These are phyloP conservation scores for Tetracentron sinense DNA, from an alignment of 164 flowering plant genomes.

Conservation along the genomic window DNA sequence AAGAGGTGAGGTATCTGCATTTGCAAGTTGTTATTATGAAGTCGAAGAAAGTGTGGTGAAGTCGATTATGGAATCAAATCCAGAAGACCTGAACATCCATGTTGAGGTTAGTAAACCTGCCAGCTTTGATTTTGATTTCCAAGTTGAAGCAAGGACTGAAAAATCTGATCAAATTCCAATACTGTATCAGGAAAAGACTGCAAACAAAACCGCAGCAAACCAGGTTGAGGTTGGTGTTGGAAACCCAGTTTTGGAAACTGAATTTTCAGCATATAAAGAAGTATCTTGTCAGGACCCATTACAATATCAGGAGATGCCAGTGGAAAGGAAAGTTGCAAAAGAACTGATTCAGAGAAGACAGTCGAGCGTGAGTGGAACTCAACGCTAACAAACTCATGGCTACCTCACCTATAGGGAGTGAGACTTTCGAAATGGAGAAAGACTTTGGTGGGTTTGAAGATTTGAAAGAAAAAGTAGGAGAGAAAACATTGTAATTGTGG, in stretches of 20 bases:
- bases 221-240: slow-evolving; percentile 6
- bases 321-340: slow-evolving; percentile 32
- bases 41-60: slow-evolving; percentile 19
- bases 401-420: slow-evolving; percentile 24
- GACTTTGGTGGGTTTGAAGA: not conserved
- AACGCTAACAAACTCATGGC: slow-evolving; percentile 10
- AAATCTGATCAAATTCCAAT: slow-evolving; percentile 42
- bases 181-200: slow-evolving; percentile 27
- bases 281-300: slow-evolving; percentile 1
- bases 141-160: slow-evolving; percentile 21
- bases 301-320: slow-evolving; percentile 11
- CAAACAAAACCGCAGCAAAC: slow-evolving; percentile 19
- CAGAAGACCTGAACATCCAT: slow-evolving; percentile 18
- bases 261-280: slow-evolving; percentile 6
- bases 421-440: not conserved
- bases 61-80: slow-evolving; percentile 22
- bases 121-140: slow-evolving; percentile 38
- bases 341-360: slow-evolving; percentile 32
- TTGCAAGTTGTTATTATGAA: slow-evolving; percentile 1
- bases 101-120: slow-evolving; percentile 31
- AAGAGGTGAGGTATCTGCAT: slow-evolving; percentile 5
- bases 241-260: slow-evolving; percentile 11
- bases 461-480: too few species aligned
- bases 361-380: slow-evolving; percentile 14
- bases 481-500: too few species aligned